Conservation (phyloP, 208 protist genomes). For the Sergeia podlipaevii region DNA sequence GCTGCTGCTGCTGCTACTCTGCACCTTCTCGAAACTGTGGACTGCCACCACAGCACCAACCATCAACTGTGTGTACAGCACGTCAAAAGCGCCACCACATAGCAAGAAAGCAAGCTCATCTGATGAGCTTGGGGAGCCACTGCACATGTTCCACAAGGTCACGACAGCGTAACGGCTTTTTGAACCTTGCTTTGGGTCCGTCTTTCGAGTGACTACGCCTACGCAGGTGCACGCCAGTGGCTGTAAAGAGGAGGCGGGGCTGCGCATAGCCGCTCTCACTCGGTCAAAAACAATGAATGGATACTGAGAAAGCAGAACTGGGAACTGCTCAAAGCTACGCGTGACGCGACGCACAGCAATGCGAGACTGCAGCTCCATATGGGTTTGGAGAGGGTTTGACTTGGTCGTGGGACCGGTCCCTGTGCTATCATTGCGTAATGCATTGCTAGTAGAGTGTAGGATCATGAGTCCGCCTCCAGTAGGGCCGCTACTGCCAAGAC, state of each 20-base stretch:
- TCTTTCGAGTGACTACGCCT: conserved; percentile 57
- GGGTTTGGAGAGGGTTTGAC: conserved; percentile 4
- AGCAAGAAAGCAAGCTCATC: conserved; percentile 55
- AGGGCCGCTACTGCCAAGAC: too few species aligned
- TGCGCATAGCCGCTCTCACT: too few species aligned
- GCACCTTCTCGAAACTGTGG: conserved; percentile 27
- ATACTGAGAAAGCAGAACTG: conserved; percentile 45
- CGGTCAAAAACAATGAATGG: conserved; percentile 46
- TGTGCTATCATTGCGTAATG: neutral
- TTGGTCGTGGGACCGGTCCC: conserved; percentile 4
- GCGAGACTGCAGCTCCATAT: conserved; percentile 23
- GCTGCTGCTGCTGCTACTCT: conserved; percentile 1
- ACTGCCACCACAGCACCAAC: conserved; percentile 52
- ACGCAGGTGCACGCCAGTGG: conserved; percentile 35
- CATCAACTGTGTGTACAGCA: conserved; percentile 43
- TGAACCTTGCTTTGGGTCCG: conserved; percentile 54
- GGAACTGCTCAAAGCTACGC: conserved; percentile 48
- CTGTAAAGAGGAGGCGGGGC: conserved; percentile 1
- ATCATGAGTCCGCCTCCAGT: too few species aligned
- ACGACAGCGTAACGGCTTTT: conserved; percentile 43
- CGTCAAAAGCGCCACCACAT: conserved; percentile 55
- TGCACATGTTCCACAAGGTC: conserved; percentile 61
- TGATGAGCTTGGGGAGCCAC: conserved; percentile 29
- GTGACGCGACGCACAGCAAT: conserved; percentile 62
- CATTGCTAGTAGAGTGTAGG: too few species aligned